Percentiles rank a stretch among this genome's conserved stretches.
These are phyloP conservation scores for Pyrenochaeta sp. DNA, from an alignment of 2,329 filamentous ascomycete species.

Conservation along the genomic window DNA sequence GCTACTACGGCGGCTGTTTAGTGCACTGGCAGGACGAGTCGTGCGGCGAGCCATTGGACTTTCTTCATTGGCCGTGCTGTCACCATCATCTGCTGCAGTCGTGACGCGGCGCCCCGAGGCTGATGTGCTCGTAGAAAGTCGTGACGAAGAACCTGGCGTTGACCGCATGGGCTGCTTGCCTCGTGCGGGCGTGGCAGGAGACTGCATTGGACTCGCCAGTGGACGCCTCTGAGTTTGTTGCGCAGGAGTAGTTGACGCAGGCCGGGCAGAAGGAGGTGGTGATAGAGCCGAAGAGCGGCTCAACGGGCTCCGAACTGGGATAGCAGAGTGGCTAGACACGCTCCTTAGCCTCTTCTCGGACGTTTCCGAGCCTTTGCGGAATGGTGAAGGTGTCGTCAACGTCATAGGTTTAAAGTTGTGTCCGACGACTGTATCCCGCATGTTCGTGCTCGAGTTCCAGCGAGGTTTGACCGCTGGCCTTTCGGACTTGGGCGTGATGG, in stretches of 20 bases:
- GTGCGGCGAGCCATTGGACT: slow-evolving; percentile 40
- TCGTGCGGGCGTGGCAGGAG: slow-evolving; percentile 42
- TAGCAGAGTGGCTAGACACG: slow-evolving; percentile 43
- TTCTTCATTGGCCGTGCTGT: slow-evolving; percentile 32
- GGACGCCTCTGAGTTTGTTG: slow-evolving; percentile 37
- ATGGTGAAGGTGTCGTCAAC: slow-evolving; percentile 45
- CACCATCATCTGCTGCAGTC: slow-evolving; percentile 30
- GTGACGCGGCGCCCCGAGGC: slow-evolving; percentile 34
- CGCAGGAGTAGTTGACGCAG: slow-evolving; percentile 42
- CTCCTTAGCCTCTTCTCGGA: slow-evolving; percentile 32
- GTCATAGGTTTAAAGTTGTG: slow-evolving; percentile 50
- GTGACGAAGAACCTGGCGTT: slow-evolving; percentile 30
- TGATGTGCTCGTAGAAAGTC: slow-evolving; percentile 27
- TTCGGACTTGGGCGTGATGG: slow-evolving; percentile 38
- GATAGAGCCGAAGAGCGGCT: slow-evolving; percentile 38
- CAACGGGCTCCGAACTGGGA: slow-evolving; percentile 48
- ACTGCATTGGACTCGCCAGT: slow-evolving; percentile 40
- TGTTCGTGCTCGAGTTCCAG: slow-evolving; percentile 51
- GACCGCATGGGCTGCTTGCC: slow-evolving; percentile 28
- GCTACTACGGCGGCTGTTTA: slow-evolving; percentile 41
- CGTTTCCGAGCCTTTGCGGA: slow-evolving; percentile 31
- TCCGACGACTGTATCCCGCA: slow-evolving; percentile 49
- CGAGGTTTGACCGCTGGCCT: slow-evolving; percentile 44
- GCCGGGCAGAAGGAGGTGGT: slow-evolving; percentile 27
- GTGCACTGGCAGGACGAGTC: slow-evolving; percentile 38